Conservation (phyloP, 805 yeast genomes). For the Kazachstania kunashirensis region DNA sequence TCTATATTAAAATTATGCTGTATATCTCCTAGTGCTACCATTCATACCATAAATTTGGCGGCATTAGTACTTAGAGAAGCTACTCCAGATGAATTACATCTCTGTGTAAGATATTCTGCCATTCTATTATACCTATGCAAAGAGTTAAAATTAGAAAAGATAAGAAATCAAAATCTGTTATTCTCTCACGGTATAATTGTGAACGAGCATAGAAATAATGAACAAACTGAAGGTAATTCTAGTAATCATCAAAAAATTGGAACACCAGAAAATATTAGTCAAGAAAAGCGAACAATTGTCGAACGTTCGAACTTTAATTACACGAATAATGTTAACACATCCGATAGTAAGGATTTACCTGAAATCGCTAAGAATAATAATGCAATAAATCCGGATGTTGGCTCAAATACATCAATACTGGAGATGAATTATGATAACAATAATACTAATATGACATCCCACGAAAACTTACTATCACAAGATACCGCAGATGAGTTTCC, state of each 20-base stretch:
- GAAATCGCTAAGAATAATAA: too few relatives aligned
- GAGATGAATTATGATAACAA: background rate
- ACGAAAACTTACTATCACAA: background rate
- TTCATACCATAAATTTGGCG: slow-evolving; percentile 55
- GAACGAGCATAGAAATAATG: too few relatives aligned
- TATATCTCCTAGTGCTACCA: slow-evolving; percentile 62
- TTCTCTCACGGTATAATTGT: slow-evolving; percentile 5
- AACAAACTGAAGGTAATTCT: too few relatives aligned
- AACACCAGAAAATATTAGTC: too few relatives aligned
- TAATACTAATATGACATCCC: background rate
- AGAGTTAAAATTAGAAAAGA: slow-evolving; percentile 49
- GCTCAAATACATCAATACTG: background rate
- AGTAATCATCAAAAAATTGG: too few relatives aligned
- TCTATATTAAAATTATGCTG: slow-evolving; percentile 50
- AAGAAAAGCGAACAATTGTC: too few relatives aligned
- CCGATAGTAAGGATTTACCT: too few relatives aligned
- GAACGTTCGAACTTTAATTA: too few relatives aligned
- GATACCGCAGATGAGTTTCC: background rate
- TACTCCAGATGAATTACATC: slow-evolving; percentile 81
- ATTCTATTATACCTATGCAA: slow-evolving; percentile 67
- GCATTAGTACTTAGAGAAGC: slow-evolving; percentile 71
- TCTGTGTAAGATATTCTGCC: slow-evolving; percentile 71
- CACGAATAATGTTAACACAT: too few relatives aligned
- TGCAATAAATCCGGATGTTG: background rate
- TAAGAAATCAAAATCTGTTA: slow-evolving; percentile 5